Base-by-base conservation (phyloP, 1,284 basidiomycete genomes). In the Sporisorium exsertum region DNA sequence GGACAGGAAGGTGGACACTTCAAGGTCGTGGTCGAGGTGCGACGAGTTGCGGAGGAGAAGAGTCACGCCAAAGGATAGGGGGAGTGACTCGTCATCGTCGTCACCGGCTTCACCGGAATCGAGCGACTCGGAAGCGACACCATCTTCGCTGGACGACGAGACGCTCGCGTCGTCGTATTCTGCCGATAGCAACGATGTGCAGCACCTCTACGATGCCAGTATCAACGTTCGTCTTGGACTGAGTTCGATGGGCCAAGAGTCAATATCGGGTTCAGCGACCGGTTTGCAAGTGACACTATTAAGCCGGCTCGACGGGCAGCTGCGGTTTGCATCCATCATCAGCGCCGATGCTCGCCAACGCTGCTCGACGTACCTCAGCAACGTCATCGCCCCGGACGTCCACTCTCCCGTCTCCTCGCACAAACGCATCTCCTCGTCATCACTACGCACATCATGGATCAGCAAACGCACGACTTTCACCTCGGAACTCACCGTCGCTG, bases 91-190 rank as follows among this genome's bases (percentile, higher is more conserved):
- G 15, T 58, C 55, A 2, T 43, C 49, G 3, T 27, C 67, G 12
- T 59, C 53, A 13, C 45, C 56, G 5, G 42, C 51, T 13, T 74
- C 66, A 9, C 52, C 54, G 24, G 58, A 46, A 22, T 70, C 67
- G 26, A 75, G 72, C 53, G 72, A 67, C 35, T 70, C 72, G 20
- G 72, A 75, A 55, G 64, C 47, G 12, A 60, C 55, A 4, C 59
- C 52, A 3, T 66, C 60, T 7, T 75, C 60, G 37, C 37, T 69
- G 6, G 66, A 74, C n/a, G 66, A 70, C 26, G 66, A 70, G 27
- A 75, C 72, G 37, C 59, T 75, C 8, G 72, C 72, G 5, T 75
- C 72, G 3, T 75, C 72, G n/a, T 75, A 70, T 16, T 69, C 72
- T 18, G 59, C 52, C 26, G 66, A 74, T n/a, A 43, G 8, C 49